phyloP scores from a whole-genome alignment of 2,329 filamentous ascomycete genomes.

The Alternaria angustiovoidea region DNA sequence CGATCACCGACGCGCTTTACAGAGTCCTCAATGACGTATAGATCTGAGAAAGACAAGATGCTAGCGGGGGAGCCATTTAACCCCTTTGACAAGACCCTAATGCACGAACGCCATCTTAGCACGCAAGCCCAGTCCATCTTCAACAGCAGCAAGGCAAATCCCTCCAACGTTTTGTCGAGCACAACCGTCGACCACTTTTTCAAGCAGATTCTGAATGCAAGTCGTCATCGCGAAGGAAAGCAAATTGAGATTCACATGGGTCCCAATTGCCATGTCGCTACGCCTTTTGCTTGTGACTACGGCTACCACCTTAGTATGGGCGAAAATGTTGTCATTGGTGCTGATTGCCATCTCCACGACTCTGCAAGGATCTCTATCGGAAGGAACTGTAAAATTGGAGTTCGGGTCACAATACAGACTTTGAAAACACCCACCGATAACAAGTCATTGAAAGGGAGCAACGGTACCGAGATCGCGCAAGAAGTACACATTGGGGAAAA shows the following conservation, averaged over 20 bases:
- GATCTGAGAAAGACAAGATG: slow-evolving; percentile 91
- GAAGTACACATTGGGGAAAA: slow-evolving; percentile 79
- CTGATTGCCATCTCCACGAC: slow-evolving; percentile 86
- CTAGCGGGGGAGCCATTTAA: slow-evolving; percentile 79
- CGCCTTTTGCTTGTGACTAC: slow-evolving; percentile 92
- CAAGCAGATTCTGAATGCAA: slow-evolving; percentile 73
- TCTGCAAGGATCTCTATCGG: slow-evolving; percentile 85
- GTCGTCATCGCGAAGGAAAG: slow-evolving; percentile 41
- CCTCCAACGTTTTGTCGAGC: slow-evolving; percentile 69
- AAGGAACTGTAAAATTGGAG: slow-evolving; percentile 73
- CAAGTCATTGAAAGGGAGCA: slow-evolving; percentile 75
- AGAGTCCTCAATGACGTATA: slow-evolving; percentile 45
- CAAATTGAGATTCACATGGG: slow-evolving; percentile 67
- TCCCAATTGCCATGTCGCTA: slow-evolving; percentile 79
- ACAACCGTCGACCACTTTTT: slow-evolving; percentile 75
- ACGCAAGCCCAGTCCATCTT: slow-evolving; percentile 82
- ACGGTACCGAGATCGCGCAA: slow-evolving; percentile 74
- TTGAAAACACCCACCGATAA: slow-evolving; percentile 76
- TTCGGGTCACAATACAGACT: slow-evolving; percentile 86
- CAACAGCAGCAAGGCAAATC: slow-evolving; percentile 83
- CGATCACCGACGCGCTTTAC: slow-evolving; percentile 36
- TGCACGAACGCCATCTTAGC: slow-evolving; percentile 85
- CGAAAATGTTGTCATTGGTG: slow-evolving; percentile 81
- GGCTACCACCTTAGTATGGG: slow-evolving; percentile 94
- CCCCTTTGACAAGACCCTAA: slow-evolving; percentile 78